Conservation (phyloP, 2,329 filamentous ascomycete genomes). For the Diaporthe aspalathi region DNA sequence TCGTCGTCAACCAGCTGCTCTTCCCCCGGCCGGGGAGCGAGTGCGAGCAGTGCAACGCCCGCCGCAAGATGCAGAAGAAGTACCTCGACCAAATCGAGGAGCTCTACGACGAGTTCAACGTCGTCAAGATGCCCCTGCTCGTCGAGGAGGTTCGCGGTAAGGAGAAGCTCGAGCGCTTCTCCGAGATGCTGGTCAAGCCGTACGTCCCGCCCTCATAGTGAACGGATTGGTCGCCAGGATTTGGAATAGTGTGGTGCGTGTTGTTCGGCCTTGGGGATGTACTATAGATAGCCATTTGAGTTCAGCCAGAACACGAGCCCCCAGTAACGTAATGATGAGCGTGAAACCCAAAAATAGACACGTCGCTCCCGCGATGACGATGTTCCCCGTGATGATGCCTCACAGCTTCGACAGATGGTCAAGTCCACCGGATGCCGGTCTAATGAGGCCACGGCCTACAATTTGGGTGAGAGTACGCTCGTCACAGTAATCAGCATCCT, state of each 20-base stretch:
- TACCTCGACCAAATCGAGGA: slow-evolving; percentile 99
- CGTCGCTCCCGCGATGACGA: not conserved
- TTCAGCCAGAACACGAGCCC: not conserved
- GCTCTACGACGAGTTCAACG: slow-evolving; percentile 98
- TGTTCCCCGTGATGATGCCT: not conserved
- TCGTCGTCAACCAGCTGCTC: slow-evolving; percentile 97
- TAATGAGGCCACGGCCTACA: not conserved
- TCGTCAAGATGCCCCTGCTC: slow-evolving; percentile 96
- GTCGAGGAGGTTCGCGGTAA: slow-evolving; percentile 97
- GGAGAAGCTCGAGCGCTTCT: slow-evolving; percentile 92
- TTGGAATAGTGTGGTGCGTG: not conserved
- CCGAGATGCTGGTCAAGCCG: slow-evolving; percentile 82
- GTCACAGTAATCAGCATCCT: not conserved
- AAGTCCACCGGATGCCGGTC: not conserved
- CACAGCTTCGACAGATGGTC: not conserved
- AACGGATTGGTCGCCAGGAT: not conserved
- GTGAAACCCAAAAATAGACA: not conserved
- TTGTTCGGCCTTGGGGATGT: not conserved
- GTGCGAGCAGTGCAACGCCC: slow-evolving; percentile 95
- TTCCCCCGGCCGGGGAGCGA: slow-evolving; percentile 87
- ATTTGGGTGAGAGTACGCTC: not conserved
- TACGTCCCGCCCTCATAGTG: slow-evolving; percentile 72
- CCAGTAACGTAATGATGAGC: not conserved
- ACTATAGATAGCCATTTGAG: not conserved
- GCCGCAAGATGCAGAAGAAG: slow-evolving; percentile 99